Conservation (phyloP, 2,329 filamentous ascomycete species). For the Ophiostoma populinum region DNA sequence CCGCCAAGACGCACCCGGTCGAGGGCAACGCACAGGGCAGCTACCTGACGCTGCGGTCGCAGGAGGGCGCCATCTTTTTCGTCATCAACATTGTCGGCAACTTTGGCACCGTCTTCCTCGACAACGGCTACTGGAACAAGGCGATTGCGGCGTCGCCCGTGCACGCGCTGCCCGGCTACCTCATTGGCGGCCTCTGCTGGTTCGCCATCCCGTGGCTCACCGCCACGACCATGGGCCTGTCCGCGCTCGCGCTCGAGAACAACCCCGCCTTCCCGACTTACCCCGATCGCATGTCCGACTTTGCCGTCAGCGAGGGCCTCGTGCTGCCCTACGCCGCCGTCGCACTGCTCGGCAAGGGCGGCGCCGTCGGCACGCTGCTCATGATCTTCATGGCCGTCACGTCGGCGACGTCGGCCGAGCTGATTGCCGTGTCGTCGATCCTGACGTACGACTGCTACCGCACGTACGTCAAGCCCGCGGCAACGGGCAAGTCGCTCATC, state of each 20-base stretch:
- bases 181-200: constrained; percentile 74
- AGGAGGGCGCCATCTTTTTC: constrained; percentile 74
- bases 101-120: constrained; percentile 70
- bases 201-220: constrained; percentile 86
- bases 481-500: constrained; percentile 60
- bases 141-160: constrained; percentile 77
- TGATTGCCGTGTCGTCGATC: constrained; percentile 79
- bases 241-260: constrained; percentile 62
- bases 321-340: constrained; percentile 76
- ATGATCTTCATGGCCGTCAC: constrained; percentile 87
- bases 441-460: constrained; percentile 81
- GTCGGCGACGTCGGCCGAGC: constrained; percentile 62
- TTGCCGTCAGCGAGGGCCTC: constrained; percentile 66
- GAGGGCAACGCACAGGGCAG: constrained; percentile 64
- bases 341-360: constrained; percentile 64
- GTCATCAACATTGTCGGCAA: constrained; percentile 62
- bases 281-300: constrained; percentile 50
- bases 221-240: constrained; percentile 75
- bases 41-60: constrained; percentile 73
- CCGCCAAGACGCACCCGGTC: constrained; percentile 53
- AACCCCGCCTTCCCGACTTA: constrained; percentile 56
- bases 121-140: constrained; percentile 87
- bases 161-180: constrained; percentile 73
- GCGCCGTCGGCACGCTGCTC: constrained; percentile 60
- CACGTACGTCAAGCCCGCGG: constrained; percentile 65